Evolutionary conservation across 1,139 yeast species (phyloP), one percentile per base, ranked within the genome.

Genomic region (Debaryomyces psychrophilus): DNA sequence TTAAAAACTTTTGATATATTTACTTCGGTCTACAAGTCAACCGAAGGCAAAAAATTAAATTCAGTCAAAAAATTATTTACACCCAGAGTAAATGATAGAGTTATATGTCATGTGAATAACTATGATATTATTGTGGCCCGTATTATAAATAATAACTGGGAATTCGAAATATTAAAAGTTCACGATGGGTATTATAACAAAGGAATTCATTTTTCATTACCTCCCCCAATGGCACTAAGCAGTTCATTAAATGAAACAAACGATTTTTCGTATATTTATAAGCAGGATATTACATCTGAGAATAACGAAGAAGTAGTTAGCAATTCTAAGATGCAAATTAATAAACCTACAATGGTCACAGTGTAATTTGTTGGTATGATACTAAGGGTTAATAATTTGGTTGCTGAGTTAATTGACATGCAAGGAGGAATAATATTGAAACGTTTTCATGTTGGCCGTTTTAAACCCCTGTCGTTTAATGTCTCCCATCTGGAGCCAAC

Each of bases 401-500:
- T 65, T 22, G 88, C 89, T 0, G 87, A 85, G 53, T 65, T 89
- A 46, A 76, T 89, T 42, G 96, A 89, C 67, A 82, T 85, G 20
- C 90, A 85, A 59, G 82, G 90, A 0, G 96, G 96, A 3, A 81
- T 83, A n/a, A 46, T 73, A 68, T 51, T 79, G 74, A 60, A 81
- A 71, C 59, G 76, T 63, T 60, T 82, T 76, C 64, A 73, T 37
- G 77, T 89, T 41, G 89, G 87, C 1, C 78, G 79, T 41, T 85
- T 83, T 67, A 82, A 81, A 55, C 79, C 81, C 1, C 77, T 77
- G 1, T 64, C 85, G 0, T 76, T 89, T 50, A 71, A 76, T 48
- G 93, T 86, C 0, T 82, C 89, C 49, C 96, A 89, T 61, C 85
- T 86, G 42, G 90, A 84, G 55, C 95, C 96, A 2, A 84, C 90